phyloP scores from a whole-genome alignment of 1,139 yeast genomes.

The Kodamaea sp. region DNA sequence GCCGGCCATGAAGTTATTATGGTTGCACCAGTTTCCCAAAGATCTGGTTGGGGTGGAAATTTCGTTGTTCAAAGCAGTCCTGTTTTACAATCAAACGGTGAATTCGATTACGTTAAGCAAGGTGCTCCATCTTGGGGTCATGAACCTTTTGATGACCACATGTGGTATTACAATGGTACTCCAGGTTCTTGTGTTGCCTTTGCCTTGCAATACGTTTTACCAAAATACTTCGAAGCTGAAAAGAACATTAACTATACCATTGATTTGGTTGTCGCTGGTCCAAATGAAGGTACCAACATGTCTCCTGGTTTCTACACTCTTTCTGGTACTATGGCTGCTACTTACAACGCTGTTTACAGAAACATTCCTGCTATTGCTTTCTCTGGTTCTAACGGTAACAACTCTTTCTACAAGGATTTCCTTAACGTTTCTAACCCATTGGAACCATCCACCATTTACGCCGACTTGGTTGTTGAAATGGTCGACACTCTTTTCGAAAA shows the following conservation, averaged over 20 bases:
- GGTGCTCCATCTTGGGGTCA: conserved; percentile 50
- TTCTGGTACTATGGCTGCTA: conserved; percentile 47
- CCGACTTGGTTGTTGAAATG: conserved; percentile 35
- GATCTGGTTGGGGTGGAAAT: conserved; percentile 58
- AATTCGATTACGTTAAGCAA: conserved; percentile 36
- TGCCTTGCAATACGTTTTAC: conserved; percentile 40
- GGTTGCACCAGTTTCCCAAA: conserved; percentile 57
- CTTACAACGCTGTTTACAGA: conserved; percentile 42
- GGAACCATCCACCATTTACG: conserved; percentile 41
- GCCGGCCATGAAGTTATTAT: conserved; percentile 55
- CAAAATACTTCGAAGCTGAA: conserved; percentile 28
- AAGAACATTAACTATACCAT: conserved; percentile 24
- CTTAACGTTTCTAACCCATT: conserved; percentile 30
- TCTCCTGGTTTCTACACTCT: conserved; percentile 39
- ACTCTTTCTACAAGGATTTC: conserved; percentile 39
- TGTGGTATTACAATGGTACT: conserved; percentile 51
- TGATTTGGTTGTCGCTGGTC: conserved; percentile 46
- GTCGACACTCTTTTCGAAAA: conserved; percentile 33
- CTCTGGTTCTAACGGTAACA: conserved; percentile 43
- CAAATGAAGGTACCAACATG: conserved; percentile 45
- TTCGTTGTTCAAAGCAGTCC: conserved; percentile 44
- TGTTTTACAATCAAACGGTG: conserved; percentile 41
- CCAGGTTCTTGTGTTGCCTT: conserved; percentile 45
- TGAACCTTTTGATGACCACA: conserved; percentile 38
- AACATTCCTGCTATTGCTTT: conserved; percentile 43